Percentiles rank a stretch among this genome's conserved stretches.
Conservation (phyloP, 176 grass and related monocot species). For the Ananas comosus region DNA sequence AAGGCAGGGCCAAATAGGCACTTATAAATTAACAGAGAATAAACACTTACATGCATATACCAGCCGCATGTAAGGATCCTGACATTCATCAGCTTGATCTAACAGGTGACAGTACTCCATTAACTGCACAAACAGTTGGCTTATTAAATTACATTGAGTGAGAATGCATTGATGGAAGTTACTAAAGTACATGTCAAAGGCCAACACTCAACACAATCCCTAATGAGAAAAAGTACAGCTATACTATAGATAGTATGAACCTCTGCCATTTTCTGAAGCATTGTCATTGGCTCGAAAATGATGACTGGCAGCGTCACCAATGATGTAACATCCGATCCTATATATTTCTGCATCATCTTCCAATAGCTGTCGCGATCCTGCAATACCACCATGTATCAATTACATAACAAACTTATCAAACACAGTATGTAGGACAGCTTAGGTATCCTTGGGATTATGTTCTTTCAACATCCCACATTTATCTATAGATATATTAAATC, state of each 20-base stretch:
- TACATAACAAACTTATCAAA: neutral
- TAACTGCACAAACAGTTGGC: conserved; percentile 27
- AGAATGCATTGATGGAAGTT: neutral
- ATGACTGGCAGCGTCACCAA: conserved; percentile 96
- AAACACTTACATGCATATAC: conserved; percentile 72
- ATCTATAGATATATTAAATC: too few species aligned
- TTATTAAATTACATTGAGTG: neutral
- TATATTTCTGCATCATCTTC: conserved; percentile 99
- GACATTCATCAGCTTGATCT: conserved; percentile 93
- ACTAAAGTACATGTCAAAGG: neutral
- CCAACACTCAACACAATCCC: neutral
- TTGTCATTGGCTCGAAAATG: conserved; percentile 96
- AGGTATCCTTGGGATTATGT: too few species aligned
- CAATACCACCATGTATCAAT: conserved; percentile 17
- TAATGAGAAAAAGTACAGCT: too few species aligned
- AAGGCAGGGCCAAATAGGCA: neutral
- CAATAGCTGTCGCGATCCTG: conserved; percentile 94
- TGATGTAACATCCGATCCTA: conserved; percentile 95
- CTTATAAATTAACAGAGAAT: neutral
- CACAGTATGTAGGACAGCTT: neutral
- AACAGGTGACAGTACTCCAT: conserved; percentile 95
- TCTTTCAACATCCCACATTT: too few species aligned
- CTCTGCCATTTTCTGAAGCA: conserved; percentile 95
- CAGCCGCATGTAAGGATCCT: conserved; percentile 87
- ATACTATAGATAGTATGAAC: conserved; percentile 29